These are phyloP conservation scores for Citropsis articulata DNA, from an alignment of 345 rosid species.

Conservation along the genomic window DNA sequence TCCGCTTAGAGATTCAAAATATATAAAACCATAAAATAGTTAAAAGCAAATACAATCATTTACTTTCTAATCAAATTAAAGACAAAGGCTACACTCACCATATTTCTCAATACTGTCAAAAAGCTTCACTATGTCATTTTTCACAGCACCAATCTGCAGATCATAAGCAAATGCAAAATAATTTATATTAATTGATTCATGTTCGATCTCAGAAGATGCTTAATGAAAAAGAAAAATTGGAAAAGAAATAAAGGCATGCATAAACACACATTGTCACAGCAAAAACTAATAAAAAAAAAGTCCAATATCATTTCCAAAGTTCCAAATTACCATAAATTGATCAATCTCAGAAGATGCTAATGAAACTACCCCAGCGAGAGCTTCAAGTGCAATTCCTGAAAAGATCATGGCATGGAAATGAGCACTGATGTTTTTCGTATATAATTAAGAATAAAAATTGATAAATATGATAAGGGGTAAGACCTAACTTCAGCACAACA, in stretches of 20 bases:
- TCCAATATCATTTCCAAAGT: not conserved
- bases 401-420: conserved; percentile 9
- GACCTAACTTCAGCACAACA: not conserved
- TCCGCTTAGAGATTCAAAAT: not conserved
- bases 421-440: not conserved
- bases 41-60: not conserved
- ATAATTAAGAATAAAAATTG: not conserved
- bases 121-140: conserved; percentile 73
- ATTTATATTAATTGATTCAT: not conserved
- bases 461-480: not conserved
- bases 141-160: conserved; percentile 64
- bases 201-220: not conserved
- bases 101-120: conserved; percentile 80
- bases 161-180: conserved; percentile 10
- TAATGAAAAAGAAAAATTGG: not conserved
- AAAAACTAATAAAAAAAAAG: not conserved
- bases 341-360: conserved; percentile 74
- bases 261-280: not conserved
- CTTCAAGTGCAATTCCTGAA: conserved; percentile 85
- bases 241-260: not conserved
- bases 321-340: conserved; percentile 67
- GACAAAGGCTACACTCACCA: conserved; percentile 43
- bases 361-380: conserved; percentile 82
- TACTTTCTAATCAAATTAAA: not conserved
- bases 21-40: not conserved